Conservation (phyloP, 2,329 filamentous ascomycete species). For the Trichoderma sp. region DNA sequence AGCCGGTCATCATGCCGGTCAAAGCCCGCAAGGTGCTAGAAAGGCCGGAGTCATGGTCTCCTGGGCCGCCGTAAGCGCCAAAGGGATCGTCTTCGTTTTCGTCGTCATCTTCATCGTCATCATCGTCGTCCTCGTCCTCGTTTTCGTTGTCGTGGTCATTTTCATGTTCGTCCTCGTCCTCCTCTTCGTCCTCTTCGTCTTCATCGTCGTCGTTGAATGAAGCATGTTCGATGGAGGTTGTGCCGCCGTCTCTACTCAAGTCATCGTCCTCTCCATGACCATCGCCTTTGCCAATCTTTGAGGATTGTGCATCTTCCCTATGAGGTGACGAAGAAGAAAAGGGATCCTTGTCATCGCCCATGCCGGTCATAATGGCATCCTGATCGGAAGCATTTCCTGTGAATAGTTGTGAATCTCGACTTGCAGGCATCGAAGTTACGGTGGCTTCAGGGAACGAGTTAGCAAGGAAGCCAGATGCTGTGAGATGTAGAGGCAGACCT, state of each 20-base stretch:
- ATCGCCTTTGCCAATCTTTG: background rate
- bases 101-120: constrained; percentile 50
- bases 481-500: constrained; percentile 32
- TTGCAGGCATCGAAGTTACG: background rate
- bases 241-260: constrained; percentile 20
- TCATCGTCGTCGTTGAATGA: constrained; percentile 33
- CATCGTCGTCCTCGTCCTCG: constrained; percentile 39
- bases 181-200: constrained; percentile 36
- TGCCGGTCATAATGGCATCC: constrained; percentile 13
- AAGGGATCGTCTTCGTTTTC: constrained; percentile 62
- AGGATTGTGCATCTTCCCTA: background rate
- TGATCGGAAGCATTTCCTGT: background rate
- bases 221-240: constrained; percentile 11
- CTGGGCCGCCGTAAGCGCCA: constrained; percentile 65
- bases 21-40: constrained; percentile 81
- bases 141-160: constrained; percentile 48
- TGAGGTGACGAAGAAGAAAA: constrained; percentile 25
- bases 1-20: constrained; percentile 87
- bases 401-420: background rate
- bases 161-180: constrained; percentile 53
- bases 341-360: background rate
- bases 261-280: constrained; percentile 1
- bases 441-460: background rate
- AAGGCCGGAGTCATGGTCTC: constrained; percentile 62
- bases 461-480: background rate